Evolutionary conservation across 1,139 yeast genomes (phyloP).

Genomic region (Debaryomyces robertsiae): DNA sequence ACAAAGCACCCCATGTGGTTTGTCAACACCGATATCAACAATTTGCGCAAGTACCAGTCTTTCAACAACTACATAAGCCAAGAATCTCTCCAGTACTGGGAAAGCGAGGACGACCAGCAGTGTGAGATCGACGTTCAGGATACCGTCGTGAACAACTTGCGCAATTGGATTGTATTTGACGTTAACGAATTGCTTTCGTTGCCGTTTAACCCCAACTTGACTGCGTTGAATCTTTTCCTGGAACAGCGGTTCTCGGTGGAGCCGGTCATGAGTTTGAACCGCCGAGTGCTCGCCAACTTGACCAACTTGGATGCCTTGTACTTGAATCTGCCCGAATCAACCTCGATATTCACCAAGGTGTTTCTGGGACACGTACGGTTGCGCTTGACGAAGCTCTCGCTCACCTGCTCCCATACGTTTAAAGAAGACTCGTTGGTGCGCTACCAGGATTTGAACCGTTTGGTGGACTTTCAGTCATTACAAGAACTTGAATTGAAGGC

Average conservation of each 20-base stretch:
- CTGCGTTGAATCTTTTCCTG: constrained; percentile 24
- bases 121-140: constrained; percentile 10
- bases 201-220: constrained; percentile 23
- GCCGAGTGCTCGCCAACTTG: constrained; percentile 15
- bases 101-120: constrained; percentile 19
- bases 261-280: constrained; percentile 7
- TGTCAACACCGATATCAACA: constrained; percentile 25
- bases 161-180: constrained; percentile 27
- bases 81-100: constrained; percentile 19
- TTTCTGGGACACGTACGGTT: constrained; percentile 13
- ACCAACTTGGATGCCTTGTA: constrained; percentile 18
- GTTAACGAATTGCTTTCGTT: constrained; percentile 22
- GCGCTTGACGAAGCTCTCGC: constrained; percentile 18
- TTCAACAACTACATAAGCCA: constrained; percentile 20
- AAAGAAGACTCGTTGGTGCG: constrained; percentile 19
- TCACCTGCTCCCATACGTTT: constrained; percentile 24
- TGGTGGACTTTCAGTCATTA: constrained; percentile 20
- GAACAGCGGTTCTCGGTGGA: constrained; percentile 10
- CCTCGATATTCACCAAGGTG: constrained; percentile 18
- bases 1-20: constrained; percentile 19
- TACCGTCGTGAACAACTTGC: constrained; percentile 21
- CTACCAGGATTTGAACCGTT: constrained; percentile 17
- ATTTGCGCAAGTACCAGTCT: constrained; percentile 23
- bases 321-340: constrained; percentile 25
- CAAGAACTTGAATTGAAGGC: constrained; percentile 26